These are phyloP conservation scores for Hypoxylon perforatum DNA, from an alignment of 495 filamentous ascomycete genomes.

Conservation along the genomic window DNA sequence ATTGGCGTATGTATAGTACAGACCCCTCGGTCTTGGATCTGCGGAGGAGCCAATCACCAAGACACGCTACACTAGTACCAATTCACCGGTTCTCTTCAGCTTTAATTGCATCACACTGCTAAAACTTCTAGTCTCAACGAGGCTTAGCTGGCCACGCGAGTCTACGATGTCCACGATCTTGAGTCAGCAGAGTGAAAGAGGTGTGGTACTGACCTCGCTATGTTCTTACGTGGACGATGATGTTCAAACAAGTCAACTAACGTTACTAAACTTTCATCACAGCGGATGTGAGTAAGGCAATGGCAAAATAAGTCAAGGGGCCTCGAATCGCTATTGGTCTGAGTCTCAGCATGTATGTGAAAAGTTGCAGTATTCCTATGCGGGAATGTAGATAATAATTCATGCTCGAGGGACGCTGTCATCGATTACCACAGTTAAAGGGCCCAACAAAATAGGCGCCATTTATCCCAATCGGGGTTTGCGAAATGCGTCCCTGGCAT, in stretches of 20 bases:
- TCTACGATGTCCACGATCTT: conserved; percentile 14
- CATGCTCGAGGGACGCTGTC: not conserved
- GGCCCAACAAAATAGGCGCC: conserved; percentile 7
- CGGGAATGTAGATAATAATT: not conserved
- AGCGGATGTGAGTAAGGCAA: not conserved
- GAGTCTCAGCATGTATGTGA: not conserved
- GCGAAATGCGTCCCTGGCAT: conserved; percentile 18
- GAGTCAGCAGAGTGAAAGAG: conserved; percentile 38
- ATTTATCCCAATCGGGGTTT: conserved; percentile 14
- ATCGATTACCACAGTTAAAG: not conserved
- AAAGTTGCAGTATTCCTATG: not conserved
- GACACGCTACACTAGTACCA: conserved; percentile 21
- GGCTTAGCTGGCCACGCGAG: conserved; percentile 24
- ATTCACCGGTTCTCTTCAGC: conserved; percentile 28
- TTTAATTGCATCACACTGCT: conserved; percentile 30
- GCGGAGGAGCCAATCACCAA: conserved; percentile 45
- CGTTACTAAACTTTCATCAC: not conserved
- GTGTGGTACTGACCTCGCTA: conserved; percentile 7
- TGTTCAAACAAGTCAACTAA: conserved; percentile 18
- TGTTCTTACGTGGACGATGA: conserved; percentile 1
- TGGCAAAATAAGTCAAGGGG: conserved; percentile 1
- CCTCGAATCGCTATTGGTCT: conserved; percentile 6
- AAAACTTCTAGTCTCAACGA: conserved; percentile 23
- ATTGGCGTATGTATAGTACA: conserved; percentile 26
- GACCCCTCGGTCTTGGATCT: conserved; percentile 36